These are phyloP conservation scores for Hypomyces rosellus DNA, from an alignment of 2,329 filamentous ascomycete genomes.

Conservation along the genomic window DNA sequence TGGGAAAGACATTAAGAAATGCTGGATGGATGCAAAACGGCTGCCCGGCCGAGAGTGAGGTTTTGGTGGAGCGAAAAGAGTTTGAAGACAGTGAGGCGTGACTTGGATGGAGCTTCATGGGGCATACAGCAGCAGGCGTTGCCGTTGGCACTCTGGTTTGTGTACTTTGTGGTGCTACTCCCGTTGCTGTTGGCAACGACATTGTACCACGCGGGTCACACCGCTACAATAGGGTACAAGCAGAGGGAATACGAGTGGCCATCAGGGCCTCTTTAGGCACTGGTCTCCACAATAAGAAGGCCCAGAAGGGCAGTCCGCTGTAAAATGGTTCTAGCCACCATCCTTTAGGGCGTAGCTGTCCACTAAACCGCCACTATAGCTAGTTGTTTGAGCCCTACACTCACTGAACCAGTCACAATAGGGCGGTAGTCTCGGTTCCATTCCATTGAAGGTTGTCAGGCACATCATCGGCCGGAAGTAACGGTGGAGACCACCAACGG, in stretches of 20 bases:
- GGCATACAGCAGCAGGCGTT: constrained; percentile 4
- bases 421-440: no score
- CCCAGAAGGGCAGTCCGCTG: no score
- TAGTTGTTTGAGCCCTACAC: no score
- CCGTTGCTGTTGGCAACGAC: constrained; percentile 12
- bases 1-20: constrained; percentile 22
- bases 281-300: not conserved
- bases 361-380: no score
- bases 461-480: no score
- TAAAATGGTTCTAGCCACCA: no score
- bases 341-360: no score
- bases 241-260: not conserved
- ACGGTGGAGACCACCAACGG: not conserved
- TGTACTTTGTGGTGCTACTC: constrained; percentile 9
- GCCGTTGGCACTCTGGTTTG: constrained; percentile 10
- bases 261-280: no score
- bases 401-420: no score
- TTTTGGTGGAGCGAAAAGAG: constrained; percentile 6
- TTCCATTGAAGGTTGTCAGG: no score
- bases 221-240: constrained; percentile 3
- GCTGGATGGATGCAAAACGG: constrained; percentile 15
- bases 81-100: constrained; percentile 10
- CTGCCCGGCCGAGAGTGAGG: constrained; percentile 5
- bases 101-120: constrained; percentile 2
- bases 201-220: constrained; percentile 7